Conservation (phyloP, 2,329 filamentous ascomycete species). For the Trichophyton equinum region DNA sequence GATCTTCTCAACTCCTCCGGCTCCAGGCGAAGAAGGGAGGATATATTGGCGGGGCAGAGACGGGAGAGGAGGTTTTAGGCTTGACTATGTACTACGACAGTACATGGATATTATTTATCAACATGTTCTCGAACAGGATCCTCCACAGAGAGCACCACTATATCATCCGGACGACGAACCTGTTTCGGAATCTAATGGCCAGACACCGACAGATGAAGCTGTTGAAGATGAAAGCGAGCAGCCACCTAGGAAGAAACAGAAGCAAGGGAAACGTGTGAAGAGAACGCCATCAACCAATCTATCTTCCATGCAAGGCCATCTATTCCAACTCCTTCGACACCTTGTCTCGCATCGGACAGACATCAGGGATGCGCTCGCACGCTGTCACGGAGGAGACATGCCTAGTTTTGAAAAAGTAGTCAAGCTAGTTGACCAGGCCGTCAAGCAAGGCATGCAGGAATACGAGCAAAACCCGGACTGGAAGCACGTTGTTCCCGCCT, state of each 20-base stretch:
- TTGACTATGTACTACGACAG: slow-evolving; percentile 74
- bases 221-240: background rate
- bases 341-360: slow-evolving; percentile 69
- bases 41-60: slow-evolving; percentile 68
- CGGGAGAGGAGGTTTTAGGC: slow-evolving; percentile 70
- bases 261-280: slow-evolving; percentile 29
- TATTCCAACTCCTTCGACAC: slow-evolving; percentile 81
- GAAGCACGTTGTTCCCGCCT: slow-evolving; percentile 16
- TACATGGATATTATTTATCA: slow-evolving; percentile 85
- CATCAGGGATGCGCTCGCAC: slow-evolving; percentile 72
- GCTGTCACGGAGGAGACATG: slow-evolving; percentile 56
- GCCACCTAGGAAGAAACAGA: slow-evolving; percentile 37
- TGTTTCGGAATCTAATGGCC: slow-evolving; percentile 18
- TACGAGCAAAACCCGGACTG: slow-evolving; percentile 40
- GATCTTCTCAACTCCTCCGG: slow-evolving; percentile 62
- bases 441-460: slow-evolving; percentile 59
- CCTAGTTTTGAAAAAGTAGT: slow-evolving; percentile 65
- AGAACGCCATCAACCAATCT: slow-evolving; percentile 52
- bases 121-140: slow-evolving; percentile 54
- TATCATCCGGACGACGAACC: slow-evolving; percentile 50
- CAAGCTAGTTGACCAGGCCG: slow-evolving; percentile 58
- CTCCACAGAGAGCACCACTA: slow-evolving; percentile 55
- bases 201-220: slow-evolving; percentile 15
- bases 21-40: slow-evolving; percentile 51
- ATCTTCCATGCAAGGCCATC: slow-evolving; percentile 71